These are phyloP conservation scores for Meripilus lineatus DNA, from an alignment of 1,284 basidiomycete genomes.

Conservation along the genomic window DNA sequence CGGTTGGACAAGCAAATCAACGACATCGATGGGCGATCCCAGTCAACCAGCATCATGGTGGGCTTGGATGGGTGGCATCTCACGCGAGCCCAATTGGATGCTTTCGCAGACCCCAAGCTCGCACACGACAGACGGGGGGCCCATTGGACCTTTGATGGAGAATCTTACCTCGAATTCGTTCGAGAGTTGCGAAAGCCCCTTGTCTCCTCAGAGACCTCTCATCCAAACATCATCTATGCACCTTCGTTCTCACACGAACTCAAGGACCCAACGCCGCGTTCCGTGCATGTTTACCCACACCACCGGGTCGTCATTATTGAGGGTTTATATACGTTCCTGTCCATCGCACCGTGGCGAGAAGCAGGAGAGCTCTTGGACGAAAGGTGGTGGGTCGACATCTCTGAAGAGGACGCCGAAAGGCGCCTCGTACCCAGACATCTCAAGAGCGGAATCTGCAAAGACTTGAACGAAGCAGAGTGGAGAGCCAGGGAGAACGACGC, in stretches of 20 bases:
- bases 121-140: constrained; percentile 68
- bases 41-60: constrained; percentile 40
- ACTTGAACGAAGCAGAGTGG: constrained; percentile 61
- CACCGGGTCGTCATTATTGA: constrained; percentile 83
- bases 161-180: constrained; percentile 64
- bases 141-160: constrained; percentile 72
- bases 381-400: constrained; percentile 72
- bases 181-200: constrained; percentile 42
- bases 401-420: constrained; percentile 51
- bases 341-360: constrained; percentile 68
- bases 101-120: constrained; percentile 63
- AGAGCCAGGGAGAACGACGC: constrained; percentile 73
- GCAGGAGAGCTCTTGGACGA: constrained; percentile 71
- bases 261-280: constrained; percentile 57
- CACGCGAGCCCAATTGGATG: constrained; percentile 60
- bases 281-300: constrained; percentile 49
- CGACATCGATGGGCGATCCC: neutral
- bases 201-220: constrained; percentile 4
- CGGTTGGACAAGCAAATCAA: constrained; percentile 6
- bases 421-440: constrained; percentile 76
- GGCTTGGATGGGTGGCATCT: constrained; percentile 87
- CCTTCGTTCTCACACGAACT: constrained; percentile 73
- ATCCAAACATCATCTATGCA: constrained; percentile 40
- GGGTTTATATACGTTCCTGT: constrained; percentile 79
- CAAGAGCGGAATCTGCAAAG: constrained; percentile 64